Evolutionary conservation across 1,139 yeast species (phyloP).

Genomic region (Yarrowia galli): DNA sequence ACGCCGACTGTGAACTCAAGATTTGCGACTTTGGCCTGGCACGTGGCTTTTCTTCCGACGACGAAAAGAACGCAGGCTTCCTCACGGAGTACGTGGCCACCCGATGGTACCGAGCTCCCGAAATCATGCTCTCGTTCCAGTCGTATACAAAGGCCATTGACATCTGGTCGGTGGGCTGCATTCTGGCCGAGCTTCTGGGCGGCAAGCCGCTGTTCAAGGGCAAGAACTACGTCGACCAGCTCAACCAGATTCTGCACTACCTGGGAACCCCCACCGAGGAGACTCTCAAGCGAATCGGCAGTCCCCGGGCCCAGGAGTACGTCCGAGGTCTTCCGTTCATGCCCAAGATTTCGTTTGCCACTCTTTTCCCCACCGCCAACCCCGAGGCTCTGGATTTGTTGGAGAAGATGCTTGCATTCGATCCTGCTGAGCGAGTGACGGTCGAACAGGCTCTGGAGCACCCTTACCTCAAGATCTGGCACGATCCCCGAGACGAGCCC

Average conservation of each 20-base stretch:
- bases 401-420: conserved; percentile 82
- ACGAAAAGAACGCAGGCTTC: conserved; percentile 87
- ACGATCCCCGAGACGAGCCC: conserved; percentile 95
- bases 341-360: conserved; percentile 78
- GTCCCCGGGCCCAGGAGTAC: conserved; percentile 89
- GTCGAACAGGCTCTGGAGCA: conserved; percentile 90
- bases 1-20: conserved; percentile 95
- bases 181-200: conserved; percentile 89
- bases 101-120: conserved; percentile 98
- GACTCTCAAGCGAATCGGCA: conserved; percentile 82
- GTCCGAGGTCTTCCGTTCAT: conserved; percentile 84
- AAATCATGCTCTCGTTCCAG: conserved; percentile 91
- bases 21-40: conserved; percentile 98
- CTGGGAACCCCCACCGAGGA: conserved; percentile 92
- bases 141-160: conserved; percentile 96
- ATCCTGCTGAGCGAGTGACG: conserved; percentile 84
- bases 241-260: conserved; percentile 82
- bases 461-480: conserved; percentile 92
- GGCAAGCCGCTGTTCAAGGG: conserved; percentile 94
- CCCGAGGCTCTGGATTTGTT: conserved; percentile 86
- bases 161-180: conserved; percentile 97
- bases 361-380: conserved; percentile 82
- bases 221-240: conserved; percentile 92
- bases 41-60: conserved; percentile 87
- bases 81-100: conserved; percentile 98